Evolutionary conservation across 2,329 filamentous ascomycete species (phyloP).

Genomic region (Aspergillus fumigatiaffinis): DNA sequence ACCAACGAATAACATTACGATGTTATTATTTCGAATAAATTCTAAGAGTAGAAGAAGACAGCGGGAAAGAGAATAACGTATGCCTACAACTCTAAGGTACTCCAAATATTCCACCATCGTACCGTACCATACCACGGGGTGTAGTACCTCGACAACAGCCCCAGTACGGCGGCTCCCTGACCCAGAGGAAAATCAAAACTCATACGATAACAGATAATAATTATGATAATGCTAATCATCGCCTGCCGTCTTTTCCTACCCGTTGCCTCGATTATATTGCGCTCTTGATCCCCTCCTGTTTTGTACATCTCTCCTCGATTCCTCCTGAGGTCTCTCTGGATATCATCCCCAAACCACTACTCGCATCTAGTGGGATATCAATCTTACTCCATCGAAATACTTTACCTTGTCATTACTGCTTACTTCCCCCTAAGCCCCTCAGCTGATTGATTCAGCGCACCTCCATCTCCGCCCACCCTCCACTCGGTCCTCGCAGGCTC

Average conservation of each 20-base stretch:
- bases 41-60: not conserved
- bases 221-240: slow-evolving; percentile 13
- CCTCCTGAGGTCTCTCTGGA: not conserved
- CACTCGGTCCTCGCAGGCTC: slow-evolving; percentile 6
- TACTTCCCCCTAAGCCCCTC: slow-evolving; percentile 14
- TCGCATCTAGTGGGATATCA: not conserved
- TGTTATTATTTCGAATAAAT: not conserved
- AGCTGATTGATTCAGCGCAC: slow-evolving; percentile 25
- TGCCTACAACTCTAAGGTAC: not conserved
- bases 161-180: slow-evolving; percentile 15
- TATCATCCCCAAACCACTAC: not conserved
- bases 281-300: not conserved
- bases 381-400: not conserved
- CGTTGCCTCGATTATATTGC: slow-evolving; percentile 1
- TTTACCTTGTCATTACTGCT: slow-evolving; percentile 12
- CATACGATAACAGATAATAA: slow-evolving; percentile 15
- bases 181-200: slow-evolving; percentile 11
- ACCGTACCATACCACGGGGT: slow-evolving; percentile 13
- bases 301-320: not conserved
- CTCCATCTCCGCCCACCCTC: slow-evolving; percentile 11
- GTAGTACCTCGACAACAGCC: slow-evolving; percentile 10
- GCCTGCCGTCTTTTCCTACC: slow-evolving; percentile 5
- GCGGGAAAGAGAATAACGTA: not conserved
- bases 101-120: not conserved
- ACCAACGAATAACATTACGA: not conserved